Percentiles rank a stretch among this genome's conserved stretches.
Evolutionary conservation across 768 basidiomycete species (phyloP).

Genomic region (Suillus weaverae): DNA sequence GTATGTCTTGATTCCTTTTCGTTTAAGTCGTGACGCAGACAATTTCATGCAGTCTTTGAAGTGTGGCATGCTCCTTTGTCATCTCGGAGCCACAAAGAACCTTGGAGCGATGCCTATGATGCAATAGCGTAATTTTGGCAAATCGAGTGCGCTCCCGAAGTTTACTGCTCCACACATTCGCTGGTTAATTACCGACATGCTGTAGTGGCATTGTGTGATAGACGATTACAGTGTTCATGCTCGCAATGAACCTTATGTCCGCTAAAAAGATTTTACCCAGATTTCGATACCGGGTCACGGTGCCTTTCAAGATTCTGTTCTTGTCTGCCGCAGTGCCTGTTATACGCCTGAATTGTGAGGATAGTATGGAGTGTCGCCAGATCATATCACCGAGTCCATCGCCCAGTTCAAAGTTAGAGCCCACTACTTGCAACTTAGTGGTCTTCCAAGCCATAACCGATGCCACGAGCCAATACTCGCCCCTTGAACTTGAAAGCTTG

Average conservation of each 20-base stretch:
- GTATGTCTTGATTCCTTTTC: slow-evolving; percentile 9
- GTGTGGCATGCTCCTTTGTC: not conserved
- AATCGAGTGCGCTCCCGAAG: not conserved
- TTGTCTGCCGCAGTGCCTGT: not conserved
- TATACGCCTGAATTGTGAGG: not conserved
- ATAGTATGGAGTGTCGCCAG: not conserved
- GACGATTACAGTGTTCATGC: not conserved
- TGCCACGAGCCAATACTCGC: too few species aligned
- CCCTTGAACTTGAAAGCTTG: not conserved
- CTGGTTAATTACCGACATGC: not conserved
- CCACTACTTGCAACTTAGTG: too few species aligned
- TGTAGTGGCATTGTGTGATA: not conserved
- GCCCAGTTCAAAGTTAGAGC: not conserved
- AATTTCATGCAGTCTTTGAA: not conserved
- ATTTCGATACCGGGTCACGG: not conserved
- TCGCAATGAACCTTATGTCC: not conserved
- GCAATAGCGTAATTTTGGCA: not conserved
- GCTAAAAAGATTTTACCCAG: not conserved
- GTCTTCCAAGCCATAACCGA: not conserved
- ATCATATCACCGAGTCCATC: not conserved
- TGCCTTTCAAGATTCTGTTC: not conserved
- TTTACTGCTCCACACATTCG: not conserved
- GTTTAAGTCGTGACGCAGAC: not conserved
- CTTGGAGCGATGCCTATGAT: not conserved
- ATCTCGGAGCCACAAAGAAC: not conserved